Percentiles rank a stretch among this genome's conserved stretches.
These are phyloP conservation scores for Lecanicillium sp. DNA, from an alignment of 2,329 filamentous ascomycete genomes.

Conservation along the genomic window DNA sequence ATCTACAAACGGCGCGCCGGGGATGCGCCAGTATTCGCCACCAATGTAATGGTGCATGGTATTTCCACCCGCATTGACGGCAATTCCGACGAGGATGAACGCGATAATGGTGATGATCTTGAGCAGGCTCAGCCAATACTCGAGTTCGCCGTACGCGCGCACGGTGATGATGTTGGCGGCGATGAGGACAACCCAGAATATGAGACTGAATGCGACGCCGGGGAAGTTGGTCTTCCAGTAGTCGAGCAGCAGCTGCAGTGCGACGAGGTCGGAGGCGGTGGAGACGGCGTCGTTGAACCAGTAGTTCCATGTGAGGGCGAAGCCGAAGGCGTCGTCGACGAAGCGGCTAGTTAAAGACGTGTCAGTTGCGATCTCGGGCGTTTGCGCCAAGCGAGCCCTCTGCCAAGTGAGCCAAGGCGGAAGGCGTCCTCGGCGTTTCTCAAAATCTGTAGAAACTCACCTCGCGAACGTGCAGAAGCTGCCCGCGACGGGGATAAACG, in stretches of 20 bases:
- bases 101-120: constrained; percentile 50
- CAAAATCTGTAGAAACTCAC: constrained; percentile 30
- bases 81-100: constrained; percentile 59
- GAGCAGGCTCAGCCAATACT: constrained; percentile 51
- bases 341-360: constrained; percentile 31
- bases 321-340: constrained; percentile 48
- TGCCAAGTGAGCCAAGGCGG: background rate
- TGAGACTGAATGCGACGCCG: constrained; percentile 56
- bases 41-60: constrained; percentile 49
- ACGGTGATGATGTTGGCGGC: constrained; percentile 31
- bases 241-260: constrained; percentile 45
- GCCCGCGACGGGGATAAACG: constrained; percentile 45
- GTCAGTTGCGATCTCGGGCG: no score
- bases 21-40: constrained; percentile 50
- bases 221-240: constrained; percentile 60
- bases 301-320: constrained; percentile 53
- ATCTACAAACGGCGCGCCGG: constrained; percentile 57
- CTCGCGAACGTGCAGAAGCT: constrained; percentile 46
- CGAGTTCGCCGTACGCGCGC: constrained; percentile 35
- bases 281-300: constrained; percentile 59
- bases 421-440: background rate
- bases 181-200: constrained; percentile 53
- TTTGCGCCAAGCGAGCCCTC: no score
- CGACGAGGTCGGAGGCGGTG: constrained; percentile 52
- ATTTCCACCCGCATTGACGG: constrained; percentile 47